phyloP scores from a whole-genome alignment of 257 asterid species.

The Vinca minor region DNA sequence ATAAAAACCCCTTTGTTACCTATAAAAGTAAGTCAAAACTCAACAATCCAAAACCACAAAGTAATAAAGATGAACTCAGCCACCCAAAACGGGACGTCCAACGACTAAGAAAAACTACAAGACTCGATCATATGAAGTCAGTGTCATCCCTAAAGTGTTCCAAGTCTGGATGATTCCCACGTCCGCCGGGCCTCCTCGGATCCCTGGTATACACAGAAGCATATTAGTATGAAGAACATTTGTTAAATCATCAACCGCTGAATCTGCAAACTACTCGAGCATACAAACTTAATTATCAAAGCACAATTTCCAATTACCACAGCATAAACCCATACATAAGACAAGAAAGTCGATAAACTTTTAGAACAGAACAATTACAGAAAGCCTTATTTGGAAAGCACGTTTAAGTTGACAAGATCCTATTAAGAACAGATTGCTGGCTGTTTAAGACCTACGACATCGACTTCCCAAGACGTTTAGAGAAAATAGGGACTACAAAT shows the following conservation, averaged over 20 bases:
- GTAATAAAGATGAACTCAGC: neutral
- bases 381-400: neutral
- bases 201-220: slow-evolving; percentile 20
- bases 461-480: neutral
- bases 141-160: slow-evolving; percentile 30
- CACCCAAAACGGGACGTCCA: no score
- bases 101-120: neutral
- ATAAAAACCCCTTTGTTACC: no score
- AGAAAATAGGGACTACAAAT: neutral
- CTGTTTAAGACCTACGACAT: neutral
- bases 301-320: neutral
- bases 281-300: neutral
- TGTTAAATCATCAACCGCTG: neutral
- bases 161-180: slow-evolving; percentile 44
- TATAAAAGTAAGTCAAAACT: neutral
- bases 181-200: slow-evolving; percentile 37
- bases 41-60: neutral
- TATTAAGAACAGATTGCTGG: neutral
- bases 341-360: no score
- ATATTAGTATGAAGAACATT: neutral
- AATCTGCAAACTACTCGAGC: neutral
- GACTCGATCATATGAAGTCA: slow-evolving; percentile 21
- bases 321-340: no score
- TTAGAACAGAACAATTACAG: neutral
- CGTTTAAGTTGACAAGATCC: neutral